Evolutionary conservation across 129 eudicot genomes (phyloP).

Genomic region (Gnaphalium uliginosum): DNA sequence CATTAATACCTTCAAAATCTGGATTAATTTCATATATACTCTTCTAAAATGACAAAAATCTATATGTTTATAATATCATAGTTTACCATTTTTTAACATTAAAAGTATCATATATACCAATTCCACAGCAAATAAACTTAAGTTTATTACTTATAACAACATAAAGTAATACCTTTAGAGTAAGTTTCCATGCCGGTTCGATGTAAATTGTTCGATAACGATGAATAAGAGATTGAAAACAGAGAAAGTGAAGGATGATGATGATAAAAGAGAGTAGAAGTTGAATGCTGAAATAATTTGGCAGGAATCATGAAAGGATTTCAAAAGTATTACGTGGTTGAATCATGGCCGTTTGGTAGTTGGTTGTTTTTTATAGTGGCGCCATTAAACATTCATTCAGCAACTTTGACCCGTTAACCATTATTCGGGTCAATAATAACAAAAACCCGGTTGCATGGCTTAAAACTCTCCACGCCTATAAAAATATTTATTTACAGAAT

Average conservation of each 20-base stretch:
- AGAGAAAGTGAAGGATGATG: conserved; percentile 11
- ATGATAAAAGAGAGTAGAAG: conserved; percentile 4
- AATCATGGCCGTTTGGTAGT: conserved; percentile 12
- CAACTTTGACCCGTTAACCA: conserved; percentile 11
- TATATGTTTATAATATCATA: no score
- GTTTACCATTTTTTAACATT: not conserved
- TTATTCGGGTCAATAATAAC: not conserved
- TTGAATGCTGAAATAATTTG: conserved; percentile 6
- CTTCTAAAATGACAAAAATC: not conserved
- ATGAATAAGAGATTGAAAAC: conserved; percentile 10
- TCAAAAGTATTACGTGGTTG: conserved; percentile 23
- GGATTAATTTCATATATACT: not conserved
- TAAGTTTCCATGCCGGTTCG: conserved; percentile 29
- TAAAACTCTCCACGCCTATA: conserved; percentile 8
- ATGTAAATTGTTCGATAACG: conserved; percentile 3
- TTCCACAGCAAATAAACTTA: not conserved
- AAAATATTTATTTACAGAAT: not conserved
- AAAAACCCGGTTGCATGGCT: conserved; percentile 11
- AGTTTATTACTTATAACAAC: not conserved
- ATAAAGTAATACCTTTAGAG: conserved; percentile 31
- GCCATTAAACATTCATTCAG: conserved; percentile 7
- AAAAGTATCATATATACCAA: not conserved
- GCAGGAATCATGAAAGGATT: conserved; percentile 30
- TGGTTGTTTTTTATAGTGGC: not conserved
- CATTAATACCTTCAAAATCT: conserved; percentile 2